Evolutionary conservation across 306 rosid genomes (phyloP).

Genomic region (Pyrus pyrifolia): DNA sequence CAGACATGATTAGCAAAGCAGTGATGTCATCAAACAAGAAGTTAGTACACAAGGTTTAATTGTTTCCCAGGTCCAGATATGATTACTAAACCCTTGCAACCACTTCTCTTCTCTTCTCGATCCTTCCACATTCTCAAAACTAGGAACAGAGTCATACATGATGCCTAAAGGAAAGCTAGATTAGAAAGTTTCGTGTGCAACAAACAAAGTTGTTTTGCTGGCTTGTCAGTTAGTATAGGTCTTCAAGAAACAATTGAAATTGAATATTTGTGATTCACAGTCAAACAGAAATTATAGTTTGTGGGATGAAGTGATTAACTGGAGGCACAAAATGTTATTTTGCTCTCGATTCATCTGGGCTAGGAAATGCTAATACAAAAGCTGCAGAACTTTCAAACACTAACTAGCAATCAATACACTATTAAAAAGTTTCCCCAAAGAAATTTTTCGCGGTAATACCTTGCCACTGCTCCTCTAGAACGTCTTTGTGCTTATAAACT

Average conservation of each 20-base stretch:
- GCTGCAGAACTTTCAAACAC: background rate
- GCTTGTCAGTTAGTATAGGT: background rate
- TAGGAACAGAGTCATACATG: background rate
- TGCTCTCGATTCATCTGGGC: background rate
- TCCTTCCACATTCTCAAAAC: background rate
- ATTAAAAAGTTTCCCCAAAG: background rate
- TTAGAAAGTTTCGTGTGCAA: background rate
- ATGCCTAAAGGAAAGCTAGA: background rate
- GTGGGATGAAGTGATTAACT: background rate
- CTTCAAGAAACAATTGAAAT: conserved; percentile 2
- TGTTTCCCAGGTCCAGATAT: background rate
- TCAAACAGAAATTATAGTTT: background rate
- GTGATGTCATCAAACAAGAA: background rate
- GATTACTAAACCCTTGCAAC: background rate
- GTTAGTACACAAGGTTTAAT: background rate
- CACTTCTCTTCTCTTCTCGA: background rate
- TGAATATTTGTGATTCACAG: background rate
- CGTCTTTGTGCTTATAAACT: conserved; percentile 89
- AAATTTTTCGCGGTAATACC: conserved; percentile 36
- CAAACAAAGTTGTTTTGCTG: background rate
- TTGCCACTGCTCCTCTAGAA: conserved; percentile 90
- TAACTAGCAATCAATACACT: conserved; percentile 13
- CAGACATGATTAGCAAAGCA: background rate
- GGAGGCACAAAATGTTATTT: background rate
- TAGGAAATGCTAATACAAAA: background rate